These are phyloP conservation scores for Mycena belliarum DNA, from an alignment of 768 basidiomycete species.

Conservation along the genomic window DNA sequence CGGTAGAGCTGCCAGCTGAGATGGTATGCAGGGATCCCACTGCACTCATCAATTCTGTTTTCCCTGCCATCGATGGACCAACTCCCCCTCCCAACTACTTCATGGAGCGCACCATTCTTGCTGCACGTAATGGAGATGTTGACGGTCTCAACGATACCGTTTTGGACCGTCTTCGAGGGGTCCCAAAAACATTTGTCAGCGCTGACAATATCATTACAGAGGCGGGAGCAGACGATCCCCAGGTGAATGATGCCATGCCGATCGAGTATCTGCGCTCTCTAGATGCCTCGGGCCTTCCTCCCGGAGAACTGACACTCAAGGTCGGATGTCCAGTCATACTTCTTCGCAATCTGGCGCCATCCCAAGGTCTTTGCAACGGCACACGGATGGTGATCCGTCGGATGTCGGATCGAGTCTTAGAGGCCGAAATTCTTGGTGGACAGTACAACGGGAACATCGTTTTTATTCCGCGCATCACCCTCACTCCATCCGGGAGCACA, in stretches of 20 bases:
- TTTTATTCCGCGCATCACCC: background rate
- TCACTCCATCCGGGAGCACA: background rate
- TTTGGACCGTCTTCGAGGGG: background rate
- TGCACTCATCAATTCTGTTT: background rate
- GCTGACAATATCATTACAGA: background rate
- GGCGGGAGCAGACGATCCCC: background rate
- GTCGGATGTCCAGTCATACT: background rate
- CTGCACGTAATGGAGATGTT: background rate
- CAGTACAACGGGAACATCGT: background rate
- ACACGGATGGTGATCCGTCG: background rate
- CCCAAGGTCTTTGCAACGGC: background rate
- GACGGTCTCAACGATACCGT: background rate
- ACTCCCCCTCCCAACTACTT: background rate
- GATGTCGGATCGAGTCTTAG: background rate
- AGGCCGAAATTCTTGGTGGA: background rate
- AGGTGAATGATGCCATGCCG: background rate
- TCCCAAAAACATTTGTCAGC: background rate
- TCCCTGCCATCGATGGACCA: background rate
- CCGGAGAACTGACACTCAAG: background rate
- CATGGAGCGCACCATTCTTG: background rate
- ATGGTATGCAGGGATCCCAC: background rate
- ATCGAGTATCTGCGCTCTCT: background rate
- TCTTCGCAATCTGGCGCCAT: background rate
- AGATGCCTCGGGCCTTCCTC: conserved; percentile 1
- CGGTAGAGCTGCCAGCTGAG: background rate